Evolutionary conservation across 2,329 filamentous ascomycete species (phyloP).

Genomic region (Colletotrichum paranaense): DNA sequence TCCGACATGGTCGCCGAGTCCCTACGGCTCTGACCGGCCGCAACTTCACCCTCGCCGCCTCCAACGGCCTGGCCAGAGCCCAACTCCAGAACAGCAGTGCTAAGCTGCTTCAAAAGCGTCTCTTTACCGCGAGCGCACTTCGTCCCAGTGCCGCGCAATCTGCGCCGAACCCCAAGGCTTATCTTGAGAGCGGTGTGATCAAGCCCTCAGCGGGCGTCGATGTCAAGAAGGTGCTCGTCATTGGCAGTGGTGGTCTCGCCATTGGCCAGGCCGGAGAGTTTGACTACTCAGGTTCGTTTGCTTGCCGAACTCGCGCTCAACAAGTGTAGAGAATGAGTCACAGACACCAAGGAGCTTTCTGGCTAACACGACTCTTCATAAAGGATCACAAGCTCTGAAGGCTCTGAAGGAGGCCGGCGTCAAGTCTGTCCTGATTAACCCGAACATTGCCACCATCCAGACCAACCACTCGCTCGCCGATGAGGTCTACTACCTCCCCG

Average conservation of each 20-base stretch:
- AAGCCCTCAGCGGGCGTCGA: slow-evolving; percentile 83
- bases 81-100: slow-evolving; percentile 46
- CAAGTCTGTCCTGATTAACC: slow-evolving; percentile 92
- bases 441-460: slow-evolving; percentile 98
- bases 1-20: slow-evolving; percentile 65
- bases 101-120: slow-evolving; percentile 55
- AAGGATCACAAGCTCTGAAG: slow-evolving; percentile 95
- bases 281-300: slow-evolving; percentile 89
- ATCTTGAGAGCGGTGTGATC: slow-evolving; percentile 88
- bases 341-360: slow-evolving; percentile 1
- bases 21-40: slow-evolving; percentile 57
- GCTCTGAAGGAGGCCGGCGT: slow-evolving; percentile 96
- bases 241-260: slow-evolving; percentile 93
- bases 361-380: slow-evolving; percentile 39
- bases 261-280: slow-evolving; percentile 99
- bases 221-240: slow-evolving; percentile 97
- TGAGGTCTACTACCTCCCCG: slow-evolving; percentile 97
- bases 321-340: slow-evolving; percentile 28
- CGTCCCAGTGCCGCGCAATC: slow-evolving; percentile 65
- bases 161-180: slow-evolving; percentile 85
- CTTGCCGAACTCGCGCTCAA: not conserved
- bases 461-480: slow-evolving; percentile 96
- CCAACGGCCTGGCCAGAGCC: slow-evolving; percentile 46
- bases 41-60: slow-evolving; percentile 53
- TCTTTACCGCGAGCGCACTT: slow-evolving; percentile 58